phyloP scores from a whole-genome alignment of 257 asterid species.

The Linderniella brevidens region DNA sequence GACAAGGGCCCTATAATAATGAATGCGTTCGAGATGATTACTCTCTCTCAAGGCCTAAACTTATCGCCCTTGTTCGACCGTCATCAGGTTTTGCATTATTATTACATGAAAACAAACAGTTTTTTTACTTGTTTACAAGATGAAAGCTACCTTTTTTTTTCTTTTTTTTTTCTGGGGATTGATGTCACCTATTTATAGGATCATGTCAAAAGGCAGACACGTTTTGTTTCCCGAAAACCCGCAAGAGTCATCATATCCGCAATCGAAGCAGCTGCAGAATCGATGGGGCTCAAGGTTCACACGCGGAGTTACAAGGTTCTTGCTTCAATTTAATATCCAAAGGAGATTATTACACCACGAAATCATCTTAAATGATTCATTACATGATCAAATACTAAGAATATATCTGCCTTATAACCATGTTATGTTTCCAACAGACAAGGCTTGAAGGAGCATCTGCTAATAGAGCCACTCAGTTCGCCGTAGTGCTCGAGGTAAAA shows the following conservation, averaged over 20 bases:
- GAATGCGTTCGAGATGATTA: constrained; percentile 98
- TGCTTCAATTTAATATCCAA: no score
- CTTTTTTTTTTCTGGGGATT: no score
- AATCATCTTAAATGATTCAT: neutral
- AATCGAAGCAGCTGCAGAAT: constrained; percentile 62
- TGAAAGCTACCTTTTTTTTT: no score
- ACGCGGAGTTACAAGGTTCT: constrained; percentile 72
- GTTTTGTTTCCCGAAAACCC: constrained; percentile 83
- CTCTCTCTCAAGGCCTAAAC: constrained; percentile 92
- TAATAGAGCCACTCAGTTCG: constrained; percentile 52
- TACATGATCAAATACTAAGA: neutral
- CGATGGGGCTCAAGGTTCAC: constrained; percentile 74
- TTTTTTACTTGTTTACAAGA: no score
- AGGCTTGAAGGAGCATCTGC: constrained; percentile 75
- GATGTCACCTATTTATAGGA: constrained; percentile 48
- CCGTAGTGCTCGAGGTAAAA: constrained; percentile 80
- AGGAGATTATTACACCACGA: neutral
- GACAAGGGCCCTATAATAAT: constrained; percentile 61
- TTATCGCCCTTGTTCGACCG: constrained; percentile 88
- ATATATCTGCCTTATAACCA: no score
- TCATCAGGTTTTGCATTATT: constrained; percentile 42
- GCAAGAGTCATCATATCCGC: constrained; percentile 55
- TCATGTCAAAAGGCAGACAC: constrained; percentile 76
- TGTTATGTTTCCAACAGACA: constrained; percentile 36
- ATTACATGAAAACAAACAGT: no score